Evolutionary conservation across 306 rosid genomes (phyloP).

Genomic region (Acacia acuminata): DNA sequence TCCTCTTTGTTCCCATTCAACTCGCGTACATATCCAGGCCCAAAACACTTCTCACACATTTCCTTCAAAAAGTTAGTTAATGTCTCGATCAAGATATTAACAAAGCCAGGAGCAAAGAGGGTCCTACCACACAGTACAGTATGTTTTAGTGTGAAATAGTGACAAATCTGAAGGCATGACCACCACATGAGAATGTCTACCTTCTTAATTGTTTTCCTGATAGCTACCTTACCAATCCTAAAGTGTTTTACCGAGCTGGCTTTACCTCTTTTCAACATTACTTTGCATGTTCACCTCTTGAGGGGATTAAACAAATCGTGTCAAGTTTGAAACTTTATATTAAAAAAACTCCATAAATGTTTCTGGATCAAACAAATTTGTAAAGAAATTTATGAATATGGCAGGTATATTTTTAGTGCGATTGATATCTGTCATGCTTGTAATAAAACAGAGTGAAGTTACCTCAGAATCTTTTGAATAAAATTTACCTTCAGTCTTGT

Average conservation of each 20-base stretch:
- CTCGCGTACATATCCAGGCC: background rate
- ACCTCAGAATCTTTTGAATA: background rate
- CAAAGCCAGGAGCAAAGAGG: background rate
- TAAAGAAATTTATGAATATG: background rate
- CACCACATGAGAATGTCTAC: conserved; percentile 15
- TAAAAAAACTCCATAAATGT: background rate
- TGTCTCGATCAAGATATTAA: background rate
- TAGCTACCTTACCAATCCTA: background rate
- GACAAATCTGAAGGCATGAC: conserved; percentile 21
- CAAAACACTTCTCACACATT: background rate
- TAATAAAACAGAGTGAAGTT: background rate
- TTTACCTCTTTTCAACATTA: background rate
- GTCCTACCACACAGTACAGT: conserved; percentile 9
- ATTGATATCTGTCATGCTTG: background rate
- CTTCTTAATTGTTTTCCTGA: background rate
- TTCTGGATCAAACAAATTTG: background rate
- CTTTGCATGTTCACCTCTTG: background rate
- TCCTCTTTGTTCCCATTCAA: background rate
- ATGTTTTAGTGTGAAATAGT: conserved; percentile 7
- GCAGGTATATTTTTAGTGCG: background rate
- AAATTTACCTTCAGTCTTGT: background rate
- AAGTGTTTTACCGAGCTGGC: background rate
- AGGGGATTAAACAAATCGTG: background rate
- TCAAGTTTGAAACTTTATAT: background rate
- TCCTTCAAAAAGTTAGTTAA: background rate